phyloP scores from a whole-genome alignment of 108 stramenopile genomes.

The Licmophora abbreviata region DNA sequence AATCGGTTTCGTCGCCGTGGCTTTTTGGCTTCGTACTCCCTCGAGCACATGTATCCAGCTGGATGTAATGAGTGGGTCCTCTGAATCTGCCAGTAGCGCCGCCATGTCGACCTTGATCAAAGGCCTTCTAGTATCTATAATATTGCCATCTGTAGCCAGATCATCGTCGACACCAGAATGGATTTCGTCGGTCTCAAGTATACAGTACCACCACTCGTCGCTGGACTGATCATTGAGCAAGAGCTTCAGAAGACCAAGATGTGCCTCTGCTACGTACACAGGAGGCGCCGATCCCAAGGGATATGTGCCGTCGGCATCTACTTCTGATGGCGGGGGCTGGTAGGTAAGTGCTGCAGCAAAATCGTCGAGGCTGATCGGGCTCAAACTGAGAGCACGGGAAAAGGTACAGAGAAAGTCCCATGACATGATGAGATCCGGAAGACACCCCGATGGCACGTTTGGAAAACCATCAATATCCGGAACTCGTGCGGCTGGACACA shows the following conservation, averaged over 20 bases:
- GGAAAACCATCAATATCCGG: constrained; percentile 64
- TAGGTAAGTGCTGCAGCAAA: constrained; percentile 71
- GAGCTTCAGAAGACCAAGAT: constrained; percentile 64
- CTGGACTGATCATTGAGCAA: constrained; percentile 57
- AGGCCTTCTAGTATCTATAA: constrained; percentile 20
- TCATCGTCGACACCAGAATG: constrained; percentile 41
- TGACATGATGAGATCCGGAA: constrained; percentile 67
- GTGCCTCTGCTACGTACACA: constrained; percentile 77
- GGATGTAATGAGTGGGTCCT: constrained; percentile 67
- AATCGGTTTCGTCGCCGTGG: too few species aligned
- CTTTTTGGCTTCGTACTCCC: constrained; percentile 47
- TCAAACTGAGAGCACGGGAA: constrained; percentile 44
- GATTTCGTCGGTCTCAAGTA: constrained; percentile 68
- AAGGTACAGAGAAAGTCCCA: constrained; percentile 89
- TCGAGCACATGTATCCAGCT: constrained; percentile 71
- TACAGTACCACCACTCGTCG: constrained; percentile 88
- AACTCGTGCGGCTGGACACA: constrained; percentile 29
- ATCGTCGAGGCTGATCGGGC: constrained; percentile 69
- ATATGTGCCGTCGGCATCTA: constrained; percentile 19
- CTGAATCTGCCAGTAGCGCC: constrained; percentile 55
- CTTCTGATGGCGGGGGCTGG: constrained; percentile 21
- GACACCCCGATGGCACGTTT: constrained; percentile 63
- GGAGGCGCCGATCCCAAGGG: constrained; percentile 39
- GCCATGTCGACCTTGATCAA: constrained; percentile 76
- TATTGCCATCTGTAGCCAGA: constrained; percentile 35